Evolutionary conservation across 768 basidiomycete genomes (phyloP).

Genomic region (Tulasnella sp.): DNA sequence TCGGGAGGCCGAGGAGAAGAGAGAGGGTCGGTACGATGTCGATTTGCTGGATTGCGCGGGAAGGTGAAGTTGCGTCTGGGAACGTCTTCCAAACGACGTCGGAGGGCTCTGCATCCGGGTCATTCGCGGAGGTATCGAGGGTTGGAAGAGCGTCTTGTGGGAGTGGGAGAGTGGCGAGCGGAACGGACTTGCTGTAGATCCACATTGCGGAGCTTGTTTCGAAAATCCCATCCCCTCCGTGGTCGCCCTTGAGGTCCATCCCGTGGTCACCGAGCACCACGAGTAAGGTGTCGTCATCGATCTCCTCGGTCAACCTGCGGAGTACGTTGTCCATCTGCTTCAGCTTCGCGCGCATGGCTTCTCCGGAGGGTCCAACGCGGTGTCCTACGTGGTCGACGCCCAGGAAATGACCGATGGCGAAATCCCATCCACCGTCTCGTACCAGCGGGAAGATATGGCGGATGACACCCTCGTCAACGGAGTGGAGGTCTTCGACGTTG

Average conservation of each 20-base stretch:
- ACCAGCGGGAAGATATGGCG: slow-evolving; percentile 81
- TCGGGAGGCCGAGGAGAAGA: slow-evolving; percentile 86
- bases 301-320: slow-evolving; percentile 67
- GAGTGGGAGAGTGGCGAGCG: slow-evolving; percentile 43
- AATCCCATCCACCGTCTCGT: slow-evolving; percentile 68
- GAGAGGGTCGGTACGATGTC: slow-evolving; percentile 89
- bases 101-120: slow-evolving; percentile 30
- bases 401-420: slow-evolving; percentile 89
- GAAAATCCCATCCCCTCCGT: slow-evolving; percentile 85
- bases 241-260: slow-evolving; percentile 93
- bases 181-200: slow-evolving; percentile 82
- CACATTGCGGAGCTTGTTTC: slow-evolving; percentile 88
- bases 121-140: slow-evolving; percentile 47
- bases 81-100: slow-evolving; percentile 34
- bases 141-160: slow-evolving; percentile 62
- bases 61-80: slow-evolving; percentile 46
- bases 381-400: slow-evolving; percentile 98
- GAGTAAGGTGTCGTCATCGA: slow-evolving; percentile 84
- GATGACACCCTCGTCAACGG: slow-evolving; percentile 91
- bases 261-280: slow-evolving; percentile 96
- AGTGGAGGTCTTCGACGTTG: slow-evolving; percentile 97
- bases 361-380: slow-evolving; percentile 86
- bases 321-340: slow-evolving; percentile 86
- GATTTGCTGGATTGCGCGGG: slow-evolving; percentile 81
- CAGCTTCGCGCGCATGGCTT: slow-evolving; percentile 83